Base-by-base conservation (phyloP, 257 asterid genomes). In the Gentiana dahurica region DNA sequence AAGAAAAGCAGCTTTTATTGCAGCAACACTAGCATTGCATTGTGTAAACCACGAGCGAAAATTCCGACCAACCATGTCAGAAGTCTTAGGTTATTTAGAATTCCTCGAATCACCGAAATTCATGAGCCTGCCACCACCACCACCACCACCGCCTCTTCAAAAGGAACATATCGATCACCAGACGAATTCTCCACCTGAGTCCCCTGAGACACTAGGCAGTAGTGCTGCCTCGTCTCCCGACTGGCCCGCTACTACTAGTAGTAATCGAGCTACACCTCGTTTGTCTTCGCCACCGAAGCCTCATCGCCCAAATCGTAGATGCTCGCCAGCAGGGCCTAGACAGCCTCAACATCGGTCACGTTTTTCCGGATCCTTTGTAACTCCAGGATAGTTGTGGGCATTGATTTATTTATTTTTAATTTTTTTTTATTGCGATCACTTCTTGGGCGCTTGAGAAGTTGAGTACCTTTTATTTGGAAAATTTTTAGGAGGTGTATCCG, bases 11-110 rank as follows among this genome's bases (percentile, higher is more conserved):
- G 81, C 77, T 5, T 61, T 8, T 46, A 53, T 71, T 11, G 66
- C 67, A 8, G 77, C 77, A 12, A 67, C 65, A 36, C 55, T 75
- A 34, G 81, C 77, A 59, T 39, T 61, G 36, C 70, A 71, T 9
- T 75, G 81, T 35, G 61, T 60, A n/a, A 68, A 71, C 44, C 59
- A 53, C 3, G 75, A 71, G 52, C 46, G 66, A 10, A 75, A 53
- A 66, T 54, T 43, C 36, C 63, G 81, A 36, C 77, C 75, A 12
- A 61, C 63, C 4, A 75, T 75, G 77, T 15, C 70, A 3, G 73
- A 71, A 46, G 70, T 75, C 24, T 33, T 75, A 6, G 64, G 37
- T 34, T 66, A 56, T 9, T 49, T 75, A 11, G 70, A 75, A 52
- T 68, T 64, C 39, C 51, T 75, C 32, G 58, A 69, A n/a, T 58